Conservation (phyloP, 441 rosid species). For the Euphorbia corollata region DNA sequence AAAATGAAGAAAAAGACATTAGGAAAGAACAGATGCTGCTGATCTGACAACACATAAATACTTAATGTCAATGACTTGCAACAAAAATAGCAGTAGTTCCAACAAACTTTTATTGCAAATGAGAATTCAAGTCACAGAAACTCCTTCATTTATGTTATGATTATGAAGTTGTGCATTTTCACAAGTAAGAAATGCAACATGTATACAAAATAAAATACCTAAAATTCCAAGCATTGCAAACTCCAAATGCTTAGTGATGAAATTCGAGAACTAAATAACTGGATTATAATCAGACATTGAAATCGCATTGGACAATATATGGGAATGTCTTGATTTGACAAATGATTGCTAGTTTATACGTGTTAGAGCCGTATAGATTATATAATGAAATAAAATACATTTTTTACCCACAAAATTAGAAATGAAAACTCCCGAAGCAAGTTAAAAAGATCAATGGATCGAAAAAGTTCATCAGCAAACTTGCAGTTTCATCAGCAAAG, state of each 20-base stretch:
- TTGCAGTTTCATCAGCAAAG: no score
- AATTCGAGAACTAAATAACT: conserved; percentile 5
- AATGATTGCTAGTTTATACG: neutral
- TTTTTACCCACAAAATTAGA: no score
- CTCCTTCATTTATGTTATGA: neutral
- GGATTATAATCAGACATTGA: neutral
- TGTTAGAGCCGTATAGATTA: no score
- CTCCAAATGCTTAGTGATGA: neutral
- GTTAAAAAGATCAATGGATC: no score
- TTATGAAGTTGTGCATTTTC: neutral
- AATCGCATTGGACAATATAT: neutral
- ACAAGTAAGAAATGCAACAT: neutral
- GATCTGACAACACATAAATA: neutral
- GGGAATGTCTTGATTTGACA: no score
- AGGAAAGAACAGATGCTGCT: neutral
- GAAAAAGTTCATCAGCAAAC: no score
- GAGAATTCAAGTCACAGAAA: neutral
- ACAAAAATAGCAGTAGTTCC: neutral
- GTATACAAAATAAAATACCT: neutral
- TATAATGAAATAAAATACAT: neutral
- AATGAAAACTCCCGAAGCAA: no score
- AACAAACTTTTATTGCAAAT: neutral
- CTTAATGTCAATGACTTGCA: neutral
- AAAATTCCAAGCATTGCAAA: neutral
- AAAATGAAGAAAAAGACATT: neutral